Base-by-base conservation (phyloP, 148 eudicot species). In the Rhododendron mucronatum region DNA sequence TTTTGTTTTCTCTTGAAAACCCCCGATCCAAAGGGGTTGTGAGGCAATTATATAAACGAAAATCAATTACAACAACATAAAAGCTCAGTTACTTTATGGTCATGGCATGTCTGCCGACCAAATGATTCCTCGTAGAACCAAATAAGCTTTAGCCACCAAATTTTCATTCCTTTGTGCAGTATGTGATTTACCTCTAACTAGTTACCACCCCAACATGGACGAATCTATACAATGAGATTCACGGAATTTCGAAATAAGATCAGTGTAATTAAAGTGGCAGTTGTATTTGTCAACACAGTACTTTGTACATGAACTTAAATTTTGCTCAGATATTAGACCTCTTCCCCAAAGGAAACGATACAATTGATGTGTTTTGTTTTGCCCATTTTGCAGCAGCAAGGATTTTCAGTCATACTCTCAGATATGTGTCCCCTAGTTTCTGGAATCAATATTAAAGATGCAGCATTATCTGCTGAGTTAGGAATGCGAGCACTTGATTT, bases 341-440 rank as follows among this genome's bases (percentile, higher is more conserved):
- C 63, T 26, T 51, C 82, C 61, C 20, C 4, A 1, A 18, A 18
- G 79, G 6, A 51, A 80, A 26, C 9, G 44, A 41, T 9, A 26
- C 26, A 85, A 11, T 67, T 61, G 71, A 85, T 45, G 39, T 28
- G 21, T 50, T 26, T 85, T 61, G 28, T 16, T 69, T 82, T 83
- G 26, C 80, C 39, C 51, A 61, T 45, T 84, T 74, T 88, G 85
- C 95, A 97, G 99, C 78, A 91, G 81, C 95, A 91, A 82, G 98
- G 98, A 4, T 97, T 95, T 87, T 94, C 98, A 3, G 98, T 97
- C 71, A 89, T 97, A 61, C 91, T 97, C 85, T 97, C 99, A 16
- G 99, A 97, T 88, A 97, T 97, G 99, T 97, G 99, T 48, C 99
- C 98, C 51, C 83, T 80, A 76, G 98, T 97, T 83, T 95, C 99